Percentiles rank a stretch among this genome's conserved stretches.
phyloP scores from a whole-genome alignment of 2,329 filamentous ascomycete genomes.

The Coniella lustricola region DNA sequence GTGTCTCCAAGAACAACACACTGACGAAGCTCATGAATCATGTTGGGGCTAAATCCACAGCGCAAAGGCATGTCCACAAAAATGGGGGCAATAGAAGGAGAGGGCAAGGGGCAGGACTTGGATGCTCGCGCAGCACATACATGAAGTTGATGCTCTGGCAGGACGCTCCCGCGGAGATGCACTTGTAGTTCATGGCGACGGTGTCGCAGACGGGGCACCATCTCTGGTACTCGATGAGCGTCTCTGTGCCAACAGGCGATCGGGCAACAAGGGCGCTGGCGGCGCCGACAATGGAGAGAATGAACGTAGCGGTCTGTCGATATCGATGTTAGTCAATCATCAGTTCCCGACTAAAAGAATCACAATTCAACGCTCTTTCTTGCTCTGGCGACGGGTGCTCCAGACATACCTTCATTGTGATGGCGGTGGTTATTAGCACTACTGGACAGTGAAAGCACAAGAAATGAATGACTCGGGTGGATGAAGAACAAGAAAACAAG shows the following conservation, averaged over 20 bases:
- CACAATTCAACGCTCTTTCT: no score
- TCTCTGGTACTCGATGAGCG: slow-evolving; percentile 15
- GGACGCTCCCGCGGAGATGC: background rate
- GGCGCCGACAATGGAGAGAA: slow-evolving; percentile 11
- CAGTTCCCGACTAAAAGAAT: no score
- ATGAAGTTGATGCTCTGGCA: slow-evolving; percentile 10
- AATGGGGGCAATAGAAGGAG: no score
- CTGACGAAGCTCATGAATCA: background rate
- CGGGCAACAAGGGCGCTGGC: slow-evolving; percentile 15
- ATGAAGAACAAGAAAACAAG: background rate
- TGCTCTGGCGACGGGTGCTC: no score
- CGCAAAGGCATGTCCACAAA: background rate
- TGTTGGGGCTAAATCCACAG: no score
- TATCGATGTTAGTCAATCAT: background rate
- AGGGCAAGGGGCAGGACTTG: no score
- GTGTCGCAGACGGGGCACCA: slow-evolving; percentile 16
- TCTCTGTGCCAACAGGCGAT: background rate
- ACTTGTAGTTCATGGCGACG: slow-evolving; percentile 13
- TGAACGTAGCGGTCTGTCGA: slow-evolving; percentile 9
- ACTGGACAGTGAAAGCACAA: background rate
- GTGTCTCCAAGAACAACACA: no score
- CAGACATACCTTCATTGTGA: slow-evolving; percentile 10
- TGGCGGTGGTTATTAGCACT: background rate
- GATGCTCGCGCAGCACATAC: slow-evolving; percentile 1
- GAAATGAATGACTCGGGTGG: slow-evolving; percentile 1